A percentile compares a stretch with the other conserved stretches of the same genome.
These are phyloP conservation scores for Fusarium illudens DNA, from an alignment of 2,329 filamentous ascomycete species.

Conservation along the genomic window DNA sequence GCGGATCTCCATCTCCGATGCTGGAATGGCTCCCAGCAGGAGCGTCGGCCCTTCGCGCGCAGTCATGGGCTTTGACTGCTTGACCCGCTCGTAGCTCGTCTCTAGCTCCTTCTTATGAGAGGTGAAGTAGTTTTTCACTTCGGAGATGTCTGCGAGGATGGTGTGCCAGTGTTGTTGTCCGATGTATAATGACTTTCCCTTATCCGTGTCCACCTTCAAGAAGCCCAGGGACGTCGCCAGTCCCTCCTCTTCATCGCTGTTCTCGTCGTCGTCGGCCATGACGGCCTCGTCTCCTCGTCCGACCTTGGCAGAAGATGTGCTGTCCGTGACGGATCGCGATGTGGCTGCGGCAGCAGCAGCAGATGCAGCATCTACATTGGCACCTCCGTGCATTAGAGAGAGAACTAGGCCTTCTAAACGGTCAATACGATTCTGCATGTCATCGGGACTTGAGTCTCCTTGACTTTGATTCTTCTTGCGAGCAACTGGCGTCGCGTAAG, in stretches of 20 bases:
- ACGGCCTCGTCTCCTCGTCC: slow-evolving; percentile 65
- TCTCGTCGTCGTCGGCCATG: slow-evolving; percentile 62
- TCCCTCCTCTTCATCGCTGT: slow-evolving; percentile 75
- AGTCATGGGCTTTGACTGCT: slow-evolving; percentile 69
- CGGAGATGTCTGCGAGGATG: slow-evolving; percentile 81
- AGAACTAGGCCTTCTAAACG: slow-evolving; percentile 90
- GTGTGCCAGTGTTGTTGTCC: slow-evolving; percentile 87
- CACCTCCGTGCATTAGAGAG: slow-evolving; percentile 90
- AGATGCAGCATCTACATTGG: slow-evolving; percentile 56
- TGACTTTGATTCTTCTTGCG: slow-evolving; percentile 78
- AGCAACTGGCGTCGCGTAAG: slow-evolving; percentile 76
- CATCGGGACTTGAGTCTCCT: slow-evolving; percentile 75
- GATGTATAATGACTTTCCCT: slow-evolving; percentile 81
- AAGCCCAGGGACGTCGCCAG: slow-evolving; percentile 79
- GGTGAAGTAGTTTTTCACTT: slow-evolving; percentile 91
- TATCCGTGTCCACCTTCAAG: slow-evolving; percentile 80
- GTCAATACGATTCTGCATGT: slow-evolving; percentile 99
- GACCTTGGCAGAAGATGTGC: slow-evolving; percentile 56
- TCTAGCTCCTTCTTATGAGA: slow-evolving; percentile 90
- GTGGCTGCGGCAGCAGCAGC: slow-evolving; percentile 48
- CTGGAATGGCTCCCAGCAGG: slow-evolving; percentile 77
- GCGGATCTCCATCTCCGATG: slow-evolving; percentile 79
- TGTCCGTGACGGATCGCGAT: slow-evolving; percentile 52
- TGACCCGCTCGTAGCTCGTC: slow-evolving; percentile 79
- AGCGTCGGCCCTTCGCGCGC: slow-evolving; percentile 76